Conservation (phyloP, 371 early-diverging fungal genomes). For the Mortierella sp. region DNA sequence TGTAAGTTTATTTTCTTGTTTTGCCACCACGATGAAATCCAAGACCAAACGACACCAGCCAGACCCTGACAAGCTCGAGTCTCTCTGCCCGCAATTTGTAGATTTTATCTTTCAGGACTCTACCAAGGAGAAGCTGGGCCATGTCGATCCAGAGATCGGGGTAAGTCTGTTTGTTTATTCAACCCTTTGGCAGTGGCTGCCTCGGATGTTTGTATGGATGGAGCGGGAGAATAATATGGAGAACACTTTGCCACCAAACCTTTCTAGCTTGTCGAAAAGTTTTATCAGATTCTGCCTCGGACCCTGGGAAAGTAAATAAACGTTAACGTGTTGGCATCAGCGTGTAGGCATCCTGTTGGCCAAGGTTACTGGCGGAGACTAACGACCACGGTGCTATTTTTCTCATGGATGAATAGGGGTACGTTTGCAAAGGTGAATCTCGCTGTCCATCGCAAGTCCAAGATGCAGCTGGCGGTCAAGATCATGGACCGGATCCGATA, state of each 20-base stretch:
- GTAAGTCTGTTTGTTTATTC: background rate
- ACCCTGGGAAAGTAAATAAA: conserved; percentile 36
- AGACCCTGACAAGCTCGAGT: background rate
- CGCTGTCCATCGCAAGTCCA: conserved; percentile 66
- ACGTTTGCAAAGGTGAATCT: conserved; percentile 75
- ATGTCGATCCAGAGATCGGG: conserved; percentile 35
- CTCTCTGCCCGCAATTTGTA: background rate
- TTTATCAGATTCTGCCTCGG: conserved; percentile 37
- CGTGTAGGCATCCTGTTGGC: background rate
- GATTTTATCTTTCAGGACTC: conserved; percentile 39
- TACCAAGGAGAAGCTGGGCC: background rate
- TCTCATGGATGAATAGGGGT: conserved; percentile 39
- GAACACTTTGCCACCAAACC: background rate
- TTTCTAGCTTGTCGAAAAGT: conserved; percentile 23
- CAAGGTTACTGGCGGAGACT: too few relatives aligned
- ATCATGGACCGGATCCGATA: conserved; percentile 65
- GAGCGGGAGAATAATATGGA: background rate
- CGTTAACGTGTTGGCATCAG: background rate
- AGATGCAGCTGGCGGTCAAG: conserved; percentile 72
- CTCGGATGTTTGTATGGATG: background rate
- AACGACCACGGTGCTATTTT: background rate
- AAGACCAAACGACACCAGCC: background rate
- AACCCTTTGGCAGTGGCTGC: background rate
- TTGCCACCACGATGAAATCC: conserved; percentile 44
- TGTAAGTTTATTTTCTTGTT: conserved; percentile 31